Conservation (phyloP, 306 rosid genomes). For the Biancaea sappan region DNA sequence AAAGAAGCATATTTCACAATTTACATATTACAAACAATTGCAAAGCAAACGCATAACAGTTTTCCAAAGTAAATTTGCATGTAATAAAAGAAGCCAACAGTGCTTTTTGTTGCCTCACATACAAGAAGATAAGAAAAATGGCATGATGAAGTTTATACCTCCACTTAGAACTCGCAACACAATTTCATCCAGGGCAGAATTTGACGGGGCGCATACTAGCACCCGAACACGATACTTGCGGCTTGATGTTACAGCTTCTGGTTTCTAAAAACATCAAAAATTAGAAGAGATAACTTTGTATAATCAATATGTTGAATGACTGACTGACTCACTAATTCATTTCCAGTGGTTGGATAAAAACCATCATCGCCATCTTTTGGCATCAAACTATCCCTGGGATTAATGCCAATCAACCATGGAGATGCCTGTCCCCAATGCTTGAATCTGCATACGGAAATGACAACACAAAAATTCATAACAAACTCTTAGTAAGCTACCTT, state of each 20-base stretch:
- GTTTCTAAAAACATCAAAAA: slow-evolving; percentile 60
- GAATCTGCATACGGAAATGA: slow-evolving; percentile 47
- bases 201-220: slow-evolving; percentile 93
- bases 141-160: slow-evolving; percentile 52
- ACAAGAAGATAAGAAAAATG: slow-evolving; percentile 19
- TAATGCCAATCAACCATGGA: slow-evolving; percentile 73
- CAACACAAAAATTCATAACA: slow-evolving; percentile 22
- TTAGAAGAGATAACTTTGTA: slow-evolving; percentile 39
- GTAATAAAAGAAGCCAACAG: slow-evolving; percentile 8
- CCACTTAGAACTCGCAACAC: slow-evolving; percentile 81
- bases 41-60: slow-evolving; percentile 19
- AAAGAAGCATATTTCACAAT: slow-evolving; percentile 11
- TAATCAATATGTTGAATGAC: slow-evolving; percentile 11
- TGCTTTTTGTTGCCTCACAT: slow-evolving; percentile 19
- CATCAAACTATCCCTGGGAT: slow-evolving; percentile 81
- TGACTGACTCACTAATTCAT: slow-evolving; percentile 61
- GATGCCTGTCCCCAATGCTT: slow-evolving; percentile 73
- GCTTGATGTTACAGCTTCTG: slow-evolving; percentile 79
- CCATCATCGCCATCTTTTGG: slow-evolving; percentile 89
- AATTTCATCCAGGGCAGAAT: slow-evolving; percentile 97
- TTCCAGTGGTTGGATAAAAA: slow-evolving; percentile 82
- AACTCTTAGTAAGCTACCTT: slow-evolving; percentile 19
- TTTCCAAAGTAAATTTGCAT: slow-evolving; percentile 3
- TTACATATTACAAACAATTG: slow-evolving; percentile 5
- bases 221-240: slow-evolving; percentile 90